A percentile compares a stretch with the other conserved stretches of the same genome.
These are phyloP conservation scores for Sugiyamaella castrensis DNA, from an alignment of 1,139 yeast genomes.

Conservation along the genomic window DNA sequence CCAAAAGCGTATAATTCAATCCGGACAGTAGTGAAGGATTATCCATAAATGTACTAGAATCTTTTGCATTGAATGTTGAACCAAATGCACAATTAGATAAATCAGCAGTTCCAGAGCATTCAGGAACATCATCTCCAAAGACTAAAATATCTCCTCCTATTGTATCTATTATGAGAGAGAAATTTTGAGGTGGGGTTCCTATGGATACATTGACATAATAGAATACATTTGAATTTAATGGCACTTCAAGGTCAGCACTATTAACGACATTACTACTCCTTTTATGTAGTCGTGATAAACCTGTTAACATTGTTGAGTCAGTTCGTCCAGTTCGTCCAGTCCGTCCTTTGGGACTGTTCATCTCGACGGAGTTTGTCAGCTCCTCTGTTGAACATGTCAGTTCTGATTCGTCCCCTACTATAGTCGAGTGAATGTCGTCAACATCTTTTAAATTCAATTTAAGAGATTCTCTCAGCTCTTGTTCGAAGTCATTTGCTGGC, in stretches of 20 bases:
- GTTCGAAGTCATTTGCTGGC: no score
- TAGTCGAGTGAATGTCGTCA: no score
- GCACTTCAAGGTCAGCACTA: background rate
- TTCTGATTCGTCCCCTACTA: no score
- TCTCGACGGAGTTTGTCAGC: no score
- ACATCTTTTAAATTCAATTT: no score
- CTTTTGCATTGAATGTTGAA: slow-evolving; percentile 14
- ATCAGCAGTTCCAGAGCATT: slow-evolving; percentile 12
- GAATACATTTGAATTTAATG: slow-evolving; percentile 2
- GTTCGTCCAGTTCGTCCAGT: no score
- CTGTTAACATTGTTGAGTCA: no score
- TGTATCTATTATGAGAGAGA: slow-evolving; percentile 22
- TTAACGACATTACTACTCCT: background rate
- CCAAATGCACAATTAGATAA: slow-evolving; percentile 16
- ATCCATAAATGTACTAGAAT: slow-evolving; percentile 18
- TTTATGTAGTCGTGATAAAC: background rate
- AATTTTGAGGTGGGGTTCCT: slow-evolving; percentile 20
- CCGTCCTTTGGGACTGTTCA: no score
- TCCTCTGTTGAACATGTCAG: no score
- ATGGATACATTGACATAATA: slow-evolving; percentile 16
- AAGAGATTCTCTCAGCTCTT: no score
- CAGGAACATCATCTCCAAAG: slow-evolving; percentile 14
- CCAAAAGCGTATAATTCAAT: slow-evolving; percentile 18
- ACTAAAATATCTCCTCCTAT: slow-evolving; percentile 21
- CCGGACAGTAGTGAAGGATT: background rate